These are phyloP conservation scores for Phytophthora tentaculata DNA, from an alignment of 352 stramenopile genomes.

Conservation along the genomic window DNA sequence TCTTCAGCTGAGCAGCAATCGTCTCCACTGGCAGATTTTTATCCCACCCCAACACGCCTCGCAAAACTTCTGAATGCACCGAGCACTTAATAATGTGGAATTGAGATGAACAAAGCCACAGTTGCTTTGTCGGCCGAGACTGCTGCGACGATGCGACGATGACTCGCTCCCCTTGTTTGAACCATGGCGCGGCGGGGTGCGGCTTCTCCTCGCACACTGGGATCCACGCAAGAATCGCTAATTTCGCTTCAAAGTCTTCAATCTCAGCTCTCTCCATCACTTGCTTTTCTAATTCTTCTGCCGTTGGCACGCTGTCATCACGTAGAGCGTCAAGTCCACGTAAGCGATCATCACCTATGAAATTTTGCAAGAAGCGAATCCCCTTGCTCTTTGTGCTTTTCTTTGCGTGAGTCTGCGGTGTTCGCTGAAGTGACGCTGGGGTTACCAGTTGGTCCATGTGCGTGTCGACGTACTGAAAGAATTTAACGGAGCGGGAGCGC, in stretches of 20 bases:
- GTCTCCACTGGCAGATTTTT: conserved; percentile 39
- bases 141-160: conserved; percentile 55
- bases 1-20: conserved; percentile 58
- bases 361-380: conserved; percentile 58
- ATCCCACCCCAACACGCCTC: conserved; percentile 56
- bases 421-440: conserved; percentile 21
- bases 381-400: conserved; percentile 59
- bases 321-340: conserved; percentile 7
- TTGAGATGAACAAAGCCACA: conserved; percentile 70
- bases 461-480: conserved; percentile 74
- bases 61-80: conserved; percentile 51
- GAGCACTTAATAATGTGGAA: conserved; percentile 63
- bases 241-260: conserved; percentile 64
- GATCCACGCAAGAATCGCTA: conserved; percentile 65
- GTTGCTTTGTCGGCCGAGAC: conserved; percentile 47
- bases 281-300: conserved; percentile 43
- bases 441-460: conserved; percentile 64
- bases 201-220: conserved; percentile 52
- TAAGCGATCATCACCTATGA: conserved; percentile 49
- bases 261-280: conserved; percentile 55
- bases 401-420: conserved; percentile 34
- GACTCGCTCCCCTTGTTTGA: conserved; percentile 37
- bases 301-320: conserved; percentile 2
- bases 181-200: conserved; percentile 48
- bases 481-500: conserved; percentile 45